These are phyloP conservation scores for Curvularia lunata DNA, from an alignment of 2,329 filamentous ascomycete genomes.

Conservation along the genomic window DNA sequence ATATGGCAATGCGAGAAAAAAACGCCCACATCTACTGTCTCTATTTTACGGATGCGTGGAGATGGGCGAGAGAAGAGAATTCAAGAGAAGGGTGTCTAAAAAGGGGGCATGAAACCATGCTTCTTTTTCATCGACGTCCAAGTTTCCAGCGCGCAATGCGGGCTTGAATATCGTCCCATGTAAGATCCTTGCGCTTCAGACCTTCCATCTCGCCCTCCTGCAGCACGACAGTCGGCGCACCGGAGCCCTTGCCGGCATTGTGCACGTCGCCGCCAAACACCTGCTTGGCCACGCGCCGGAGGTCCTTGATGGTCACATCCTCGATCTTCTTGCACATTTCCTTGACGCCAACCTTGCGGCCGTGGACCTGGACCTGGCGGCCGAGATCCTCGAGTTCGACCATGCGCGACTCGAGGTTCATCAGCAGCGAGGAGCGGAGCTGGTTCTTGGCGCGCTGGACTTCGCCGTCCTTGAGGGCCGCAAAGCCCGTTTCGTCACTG, in stretches of 20 bases:
- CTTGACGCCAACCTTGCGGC: slow-evolving; percentile 84
- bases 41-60: background rate
- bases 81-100: background rate
- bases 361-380: slow-evolving; percentile 95
- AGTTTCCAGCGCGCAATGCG: slow-evolving; percentile 83
- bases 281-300: slow-evolving; percentile 78
- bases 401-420: slow-evolving; percentile 98
- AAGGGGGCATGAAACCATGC: no score
- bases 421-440: slow-evolving; percentile 83
- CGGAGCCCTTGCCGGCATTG: slow-evolving; percentile 79
- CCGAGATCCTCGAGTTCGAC: slow-evolving; percentile 96
- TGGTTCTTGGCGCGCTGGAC: slow-evolving; percentile 97
- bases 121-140: slow-evolving; percentile 62
- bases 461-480: slow-evolving; percentile 74
- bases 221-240: slow-evolving; percentile 90
- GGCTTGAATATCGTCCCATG: slow-evolving; percentile 90
- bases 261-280: slow-evolving; percentile 78
- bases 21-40: background rate
- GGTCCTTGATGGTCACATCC: slow-evolving; percentile 76
- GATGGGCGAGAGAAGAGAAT: background rate
- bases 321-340: slow-evolving; percentile 95
- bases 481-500: slow-evolving; percentile 76
- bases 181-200: slow-evolving; percentile 69
- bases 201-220: slow-evolving; percentile 85
- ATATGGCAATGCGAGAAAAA: background rate